Percentiles rank a stretch among this genome's conserved stretches.
Evolutionary conservation across 805 yeast genomes (phyloP).

Genomic region (Schizosaccharomyces japonicus): DNA sequence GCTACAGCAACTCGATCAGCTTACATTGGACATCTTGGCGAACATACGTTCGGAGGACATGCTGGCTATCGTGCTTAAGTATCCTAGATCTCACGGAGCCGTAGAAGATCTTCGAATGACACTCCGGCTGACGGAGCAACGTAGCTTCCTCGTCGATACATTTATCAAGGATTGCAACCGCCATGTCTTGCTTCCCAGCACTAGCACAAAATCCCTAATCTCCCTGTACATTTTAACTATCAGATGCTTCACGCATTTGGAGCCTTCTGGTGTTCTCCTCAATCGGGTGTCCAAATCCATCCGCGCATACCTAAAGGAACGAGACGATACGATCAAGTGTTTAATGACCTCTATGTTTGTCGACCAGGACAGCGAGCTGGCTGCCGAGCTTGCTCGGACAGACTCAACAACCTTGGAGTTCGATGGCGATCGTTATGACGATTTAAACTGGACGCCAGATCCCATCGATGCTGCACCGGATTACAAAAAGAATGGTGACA

Average conservation of each 20-base stretch:
- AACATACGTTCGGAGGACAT: not conserved
- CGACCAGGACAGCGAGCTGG: not conserved
- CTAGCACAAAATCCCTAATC: constrained; percentile 51
- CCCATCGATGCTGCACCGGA: constrained; percentile 82
- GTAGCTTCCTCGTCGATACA: constrained; percentile 26
- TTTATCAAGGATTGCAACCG: constrained; percentile 19
- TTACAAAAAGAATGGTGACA: constrained; percentile 20
- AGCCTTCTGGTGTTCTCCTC: constrained; percentile 63
- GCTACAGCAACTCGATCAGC: not conserved
- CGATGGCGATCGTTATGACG: constrained; percentile 15
- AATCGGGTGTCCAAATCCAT: constrained; percentile 62
- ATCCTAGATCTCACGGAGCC: not conserved
- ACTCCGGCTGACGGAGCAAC: constrained; percentile 23
- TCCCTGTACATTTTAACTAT: constrained; percentile 47
- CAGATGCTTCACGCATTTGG: constrained; percentile 47
- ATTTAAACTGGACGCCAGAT: constrained; percentile 53
- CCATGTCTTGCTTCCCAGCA: constrained; percentile 50
- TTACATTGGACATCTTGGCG: not conserved
- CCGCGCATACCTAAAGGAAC: constrained; percentile 39
- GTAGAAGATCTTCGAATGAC: constrained; percentile 16
- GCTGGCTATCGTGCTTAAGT: not conserved
- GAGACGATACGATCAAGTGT: constrained; percentile 47
- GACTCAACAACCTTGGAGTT: not conserved
- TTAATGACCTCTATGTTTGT: constrained; percentile 39
- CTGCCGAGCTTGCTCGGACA: constrained; percentile 7